Evolutionary conservation across 2,329 filamentous ascomycete genomes (phyloP), one percentile per base, ranked within the genome.

Genomic region (Xylariaceae sp.): DNA sequence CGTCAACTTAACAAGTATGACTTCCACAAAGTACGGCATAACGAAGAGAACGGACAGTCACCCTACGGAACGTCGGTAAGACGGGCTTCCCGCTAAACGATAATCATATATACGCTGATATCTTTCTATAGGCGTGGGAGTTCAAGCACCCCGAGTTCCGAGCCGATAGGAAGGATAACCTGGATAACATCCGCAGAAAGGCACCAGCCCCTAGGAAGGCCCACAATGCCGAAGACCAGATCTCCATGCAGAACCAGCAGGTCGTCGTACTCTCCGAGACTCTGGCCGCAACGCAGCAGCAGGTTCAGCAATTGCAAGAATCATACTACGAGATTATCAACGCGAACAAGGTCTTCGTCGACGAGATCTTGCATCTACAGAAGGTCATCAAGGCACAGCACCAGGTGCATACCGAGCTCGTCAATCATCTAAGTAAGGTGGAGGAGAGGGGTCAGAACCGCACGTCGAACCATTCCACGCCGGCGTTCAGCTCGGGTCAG

Each of bases 131-230:
- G 89, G 86, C 88, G 10, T 96, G 90, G 90, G 94, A 99, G 72
- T 99, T 99, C 73, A 96, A 94, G 73, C 94, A 99, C 71, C 93
- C 93, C 10, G 92, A 96, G 69, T 99, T 99, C 77, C 89, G 92
- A 68, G 88, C 89, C 65, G 93, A 97, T 75, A 95, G 93, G 76
- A 97, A 97, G 74, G 92, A 97, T 72, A 94, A 92, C 51, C 81
- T 99, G 52, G 94, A 99, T 71, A 97, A 97, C 67, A 99, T 99
- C 70, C 86, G 92, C 69, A 84, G 94, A 67, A 99, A 99, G 77
- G 93, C 94, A 2, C 94, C 94, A 0, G 92, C 93, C 1, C 90
- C 93, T 2, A 82, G 93, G 65, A 97, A 97, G 72, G 75, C 81
- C 2, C 82, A 84, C 65, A 77, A 78, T 9, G 73, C 79, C 15